Evolutionary conservation across 768 basidiomycete genomes (phyloP).

Genomic region (Collybiopsis confluens): DNA sequence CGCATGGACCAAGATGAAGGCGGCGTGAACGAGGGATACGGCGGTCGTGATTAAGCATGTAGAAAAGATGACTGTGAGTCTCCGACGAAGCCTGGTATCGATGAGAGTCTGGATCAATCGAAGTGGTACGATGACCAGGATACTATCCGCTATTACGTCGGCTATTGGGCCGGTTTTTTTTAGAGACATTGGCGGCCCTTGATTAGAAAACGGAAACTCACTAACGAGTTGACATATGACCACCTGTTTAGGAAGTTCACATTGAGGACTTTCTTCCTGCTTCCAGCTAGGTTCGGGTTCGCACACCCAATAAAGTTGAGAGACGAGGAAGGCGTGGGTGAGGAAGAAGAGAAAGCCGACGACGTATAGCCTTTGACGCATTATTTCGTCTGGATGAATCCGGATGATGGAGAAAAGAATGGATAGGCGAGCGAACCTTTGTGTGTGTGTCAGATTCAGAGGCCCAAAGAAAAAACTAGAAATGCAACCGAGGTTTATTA

Average conservation of each 20-base stretch:
- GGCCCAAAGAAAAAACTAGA: too few species aligned
- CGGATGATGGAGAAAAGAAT: slow-evolving; percentile 40
- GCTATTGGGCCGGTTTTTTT: slow-evolving; percentile 23
- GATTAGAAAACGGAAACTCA: slow-evolving; percentile 28
- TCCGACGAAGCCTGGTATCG: slow-evolving; percentile 25
- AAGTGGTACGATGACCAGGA: slow-evolving; percentile 39
- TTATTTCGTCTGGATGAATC: slow-evolving; percentile 20
- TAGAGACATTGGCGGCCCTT: too few species aligned
- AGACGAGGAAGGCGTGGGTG: slow-evolving; percentile 27
- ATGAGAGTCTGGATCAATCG: slow-evolving; percentile 34
- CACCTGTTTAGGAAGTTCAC: slow-evolving; percentile 34
- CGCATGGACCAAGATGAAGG: slow-evolving; percentile 20
- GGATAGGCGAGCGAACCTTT: slow-evolving; percentile 32
- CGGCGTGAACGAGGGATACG: slow-evolving; percentile 32
- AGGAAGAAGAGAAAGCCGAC: slow-evolving; percentile 19
- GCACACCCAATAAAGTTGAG: slow-evolving; percentile 26
- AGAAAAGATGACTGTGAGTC: slow-evolving; percentile 39
- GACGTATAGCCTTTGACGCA: slow-evolving; percentile 17
- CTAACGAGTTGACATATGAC: slow-evolving; percentile 43
- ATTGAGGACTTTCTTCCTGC: slow-evolving; percentile 25
- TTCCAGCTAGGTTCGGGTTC: slow-evolving; percentile 25
- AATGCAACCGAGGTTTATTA: too few species aligned
- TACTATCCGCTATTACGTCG: slow-evolving; percentile 34
- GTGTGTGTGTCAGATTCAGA: too few species aligned
- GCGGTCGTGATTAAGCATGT: slow-evolving; percentile 34